These are phyloP conservation scores for Naematelia encephala DNA, from an alignment of 768 basidiomycete genomes.

Conservation along the genomic window DNA sequence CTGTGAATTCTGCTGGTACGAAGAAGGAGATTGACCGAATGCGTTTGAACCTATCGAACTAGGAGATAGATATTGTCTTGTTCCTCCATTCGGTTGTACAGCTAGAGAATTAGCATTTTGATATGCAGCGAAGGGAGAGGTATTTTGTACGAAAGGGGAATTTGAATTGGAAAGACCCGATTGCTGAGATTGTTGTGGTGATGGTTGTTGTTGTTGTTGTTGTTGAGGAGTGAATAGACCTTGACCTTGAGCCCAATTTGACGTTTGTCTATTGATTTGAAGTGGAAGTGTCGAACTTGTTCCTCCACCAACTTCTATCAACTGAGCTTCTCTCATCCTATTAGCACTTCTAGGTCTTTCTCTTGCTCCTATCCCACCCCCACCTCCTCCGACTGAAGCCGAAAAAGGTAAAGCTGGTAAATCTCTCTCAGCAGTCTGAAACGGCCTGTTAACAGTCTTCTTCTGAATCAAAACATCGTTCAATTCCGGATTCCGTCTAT, in stretches of 20 bases:
- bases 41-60: background rate
- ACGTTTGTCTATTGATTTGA: slow-evolving; percentile 12
- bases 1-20: background rate
- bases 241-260: background rate
- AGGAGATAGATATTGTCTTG: background rate
- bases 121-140: background rate
- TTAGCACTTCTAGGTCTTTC: slow-evolving; percentile 16
- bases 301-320: slow-evolving; percentile 18
- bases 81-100: background rate
- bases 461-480: slow-evolving; percentile 32
- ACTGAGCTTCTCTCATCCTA: background rate
- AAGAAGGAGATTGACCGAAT: background rate
- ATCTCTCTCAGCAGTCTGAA: slow-evolving; percentile 24
- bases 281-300: slow-evolving; percentile 16
- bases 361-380: slow-evolving; percentile 10
- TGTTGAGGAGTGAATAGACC: background rate
- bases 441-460: background rate
- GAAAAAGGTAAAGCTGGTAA: slow-evolving; percentile 34
- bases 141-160: too few relatives aligned
- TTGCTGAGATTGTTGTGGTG: slow-evolving; percentile 7
- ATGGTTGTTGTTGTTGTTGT: slow-evolving; percentile 10
- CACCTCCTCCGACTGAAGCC: background rate
- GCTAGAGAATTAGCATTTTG: background rate
- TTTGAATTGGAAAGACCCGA: background rate
- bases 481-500: slow-evolving; percentile 37